Evolutionary conservation across 306 rosid genomes (phyloP).

Genomic region (Hippophae rhamnoides): DNA sequence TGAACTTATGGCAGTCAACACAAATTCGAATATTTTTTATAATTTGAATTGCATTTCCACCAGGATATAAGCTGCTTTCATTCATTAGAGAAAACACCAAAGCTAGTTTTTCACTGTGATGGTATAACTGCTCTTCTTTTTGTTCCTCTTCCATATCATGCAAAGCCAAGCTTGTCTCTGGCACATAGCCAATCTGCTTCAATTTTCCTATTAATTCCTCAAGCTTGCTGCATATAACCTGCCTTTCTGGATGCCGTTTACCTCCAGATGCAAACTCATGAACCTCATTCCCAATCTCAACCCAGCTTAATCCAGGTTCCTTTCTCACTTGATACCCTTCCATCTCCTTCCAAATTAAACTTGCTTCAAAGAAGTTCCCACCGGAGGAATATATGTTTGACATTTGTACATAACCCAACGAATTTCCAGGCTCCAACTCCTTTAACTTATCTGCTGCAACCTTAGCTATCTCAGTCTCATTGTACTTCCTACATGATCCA

Average conservation of each 20-base stretch:
- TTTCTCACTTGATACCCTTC: slow-evolving; percentile 57
- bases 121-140: slow-evolving; percentile 64
- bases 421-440: slow-evolving; percentile 52
- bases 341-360: slow-evolving; percentile 63
- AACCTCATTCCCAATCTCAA: slow-evolving; percentile 56
- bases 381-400: slow-evolving; percentile 57
- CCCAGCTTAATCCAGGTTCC: slow-evolving; percentile 87
- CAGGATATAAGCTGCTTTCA: slow-evolving; percentile 29
- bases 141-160: slow-evolving; percentile 69
- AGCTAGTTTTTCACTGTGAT: slow-evolving; percentile 91
- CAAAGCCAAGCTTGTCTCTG: slow-evolving; percentile 55
- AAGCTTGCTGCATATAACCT: slow-evolving; percentile 35
- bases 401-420: slow-evolving; percentile 73
- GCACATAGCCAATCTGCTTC: slow-evolving; percentile 73
- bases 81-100: slow-evolving; percentile 59
- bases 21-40: slow-evolving; percentile 89
- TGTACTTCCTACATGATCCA: slow-evolving; percentile 81
- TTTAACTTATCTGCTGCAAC: slow-evolving; percentile 59
- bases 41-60: slow-evolving; percentile 42
- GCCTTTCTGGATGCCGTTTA: slow-evolving; percentile 40
- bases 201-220: slow-evolving; percentile 51
- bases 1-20: slow-evolving; percentile 84
- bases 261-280: slow-evolving; percentile 87
- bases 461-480: slow-evolving; percentile 55
- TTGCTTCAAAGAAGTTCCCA: slow-evolving; percentile 60